Percentiles rank a stretch among this genome's conserved stretches.
phyloP scores from a whole-genome alignment of 1,139 yeast genomes.

The Blastobotrys petasosporus region DNA sequence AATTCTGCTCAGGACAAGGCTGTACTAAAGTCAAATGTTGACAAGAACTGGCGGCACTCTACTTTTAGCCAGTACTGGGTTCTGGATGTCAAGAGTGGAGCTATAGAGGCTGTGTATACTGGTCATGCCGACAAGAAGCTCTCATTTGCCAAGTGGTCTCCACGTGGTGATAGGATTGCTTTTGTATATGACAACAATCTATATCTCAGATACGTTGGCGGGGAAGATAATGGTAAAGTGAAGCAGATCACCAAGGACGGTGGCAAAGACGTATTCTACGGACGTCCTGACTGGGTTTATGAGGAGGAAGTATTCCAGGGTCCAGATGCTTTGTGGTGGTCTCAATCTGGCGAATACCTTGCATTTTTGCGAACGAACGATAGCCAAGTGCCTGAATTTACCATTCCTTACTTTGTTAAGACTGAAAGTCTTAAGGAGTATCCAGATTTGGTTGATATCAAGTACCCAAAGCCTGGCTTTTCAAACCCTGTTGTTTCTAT shows the following conservation, averaged over 20 bases:
- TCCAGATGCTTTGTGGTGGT: conserved; percentile 81
- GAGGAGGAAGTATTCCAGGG: conserved; percentile 80
- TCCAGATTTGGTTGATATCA: conserved; percentile 51
- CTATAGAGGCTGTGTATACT: conserved; percentile 40
- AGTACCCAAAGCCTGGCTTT: conserved; percentile 89
- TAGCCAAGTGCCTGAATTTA: conserved; percentile 57
- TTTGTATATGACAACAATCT: conserved; percentile 63
- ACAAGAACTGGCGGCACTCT: conserved; percentile 72
- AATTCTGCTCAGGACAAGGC: conserved; percentile 42
- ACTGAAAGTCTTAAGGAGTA: conserved; percentile 42
- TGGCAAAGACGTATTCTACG: conserved; percentile 61
- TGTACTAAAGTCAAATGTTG: conserved; percentile 46
- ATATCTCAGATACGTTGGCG: conserved; percentile 41
- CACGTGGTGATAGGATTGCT: conserved; percentile 58
- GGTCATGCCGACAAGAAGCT: conserved; percentile 29
- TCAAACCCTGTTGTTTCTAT: conserved; percentile 59
- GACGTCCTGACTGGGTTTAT: conserved; percentile 93
- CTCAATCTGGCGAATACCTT: conserved; percentile 60
- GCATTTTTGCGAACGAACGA: conserved; percentile 69
- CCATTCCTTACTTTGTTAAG: conserved; percentile 57
- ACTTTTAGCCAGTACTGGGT: conserved; percentile 62
- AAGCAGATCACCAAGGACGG: conserved; percentile 63
- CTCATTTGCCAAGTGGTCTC: conserved; percentile 68
- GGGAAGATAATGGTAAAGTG: conserved; percentile 22
- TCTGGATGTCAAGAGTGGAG: conserved; percentile 38